Evolutionary conservation across 1,139 yeast genomes (phyloP), one percentile per base, ranked within the genome.

Genomic region (Saccharomyces hybrid): DNA sequence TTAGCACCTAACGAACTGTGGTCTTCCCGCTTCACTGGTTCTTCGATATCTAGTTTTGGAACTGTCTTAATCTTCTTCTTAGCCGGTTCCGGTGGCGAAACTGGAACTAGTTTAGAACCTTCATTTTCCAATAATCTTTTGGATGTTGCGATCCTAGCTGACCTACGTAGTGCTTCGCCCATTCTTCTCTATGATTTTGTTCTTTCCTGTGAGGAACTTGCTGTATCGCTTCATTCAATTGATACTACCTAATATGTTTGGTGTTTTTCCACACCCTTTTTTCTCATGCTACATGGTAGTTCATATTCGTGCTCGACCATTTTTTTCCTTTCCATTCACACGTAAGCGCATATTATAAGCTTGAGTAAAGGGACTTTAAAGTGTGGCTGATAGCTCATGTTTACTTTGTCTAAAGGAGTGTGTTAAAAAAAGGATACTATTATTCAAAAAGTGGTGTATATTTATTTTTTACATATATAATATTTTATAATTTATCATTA

Each of bases 41-140:
- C 42, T 9, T 9, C 4, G 23, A 8, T 16, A 6, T 38, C 4
- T 1, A 16, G 11, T 16, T 44, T 52, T 34, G 52, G 38, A 14
- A 27, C 44, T 16, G 47, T 46, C 49, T 48, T 53, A n/a, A 13
- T 29, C 53, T 42, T 47, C 34, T 55, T 54, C 50, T 46, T 26
- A 29, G 16, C 48, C 19, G 23, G 23, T 34, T n/a, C 6, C 47
- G 51, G 28, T 19, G 38, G 26, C 51, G 47, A 46, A 23, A 49
- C 9, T 23, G 29, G 47, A 14, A 16, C 51, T 8, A 16, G 13
- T 8, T 32, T 29, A 25, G 49, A 29, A 2, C 11, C 49, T 32
- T 46, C 52, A 26, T 46, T 16, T 3, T 31, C 23, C 16, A 38
- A 16, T 2, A 16, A 2, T 38, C 42, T 16, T 16, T 38, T 23